phyloP scores from a whole-genome alignment of 306 rosid genomes.

The Cucurbita maxima region DNA sequence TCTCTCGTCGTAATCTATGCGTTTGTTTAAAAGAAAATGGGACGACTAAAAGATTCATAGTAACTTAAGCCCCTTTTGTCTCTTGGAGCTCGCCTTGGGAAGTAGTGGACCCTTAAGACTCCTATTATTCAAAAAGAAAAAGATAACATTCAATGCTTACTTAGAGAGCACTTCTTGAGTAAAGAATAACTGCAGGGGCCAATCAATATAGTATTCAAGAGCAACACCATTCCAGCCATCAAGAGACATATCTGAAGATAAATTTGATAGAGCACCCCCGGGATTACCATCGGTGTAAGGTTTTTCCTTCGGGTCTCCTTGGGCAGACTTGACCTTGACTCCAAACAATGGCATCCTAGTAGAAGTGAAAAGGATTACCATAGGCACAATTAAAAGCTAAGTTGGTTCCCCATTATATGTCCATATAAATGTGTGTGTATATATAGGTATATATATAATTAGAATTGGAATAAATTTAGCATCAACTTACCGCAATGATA shows the following conservation, averaged over 20 bases:
- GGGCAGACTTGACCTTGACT: conserved; percentile 59
- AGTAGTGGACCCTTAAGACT: neutral
- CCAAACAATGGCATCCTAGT: conserved; percentile 89
- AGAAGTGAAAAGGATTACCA: conserved; percentile 13
- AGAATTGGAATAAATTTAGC: neutral
- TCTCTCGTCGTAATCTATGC: neutral
- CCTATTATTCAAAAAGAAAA: neutral
- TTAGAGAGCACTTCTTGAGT: conserved; percentile 87
- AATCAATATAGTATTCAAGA: conserved; percentile 85
- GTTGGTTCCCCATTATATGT: too few relatives aligned
- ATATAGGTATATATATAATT: neutral
- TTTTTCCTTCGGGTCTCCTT: conserved; percentile 38
- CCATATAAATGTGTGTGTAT: too few relatives aligned
- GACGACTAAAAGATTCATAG: neutral
- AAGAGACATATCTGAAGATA: conserved; percentile 51
- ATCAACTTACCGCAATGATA: conserved; percentile 58
- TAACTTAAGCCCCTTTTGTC: neutral
- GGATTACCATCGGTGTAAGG: conserved; percentile 32
- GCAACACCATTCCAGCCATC: conserved; percentile 98
- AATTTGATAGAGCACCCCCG: conserved; percentile 32
- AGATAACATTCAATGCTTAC: conserved; percentile 29
- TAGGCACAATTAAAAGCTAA: neutral
- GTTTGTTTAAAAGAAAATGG: neutral
- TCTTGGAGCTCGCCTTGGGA: neutral
- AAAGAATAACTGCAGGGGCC: conserved; percentile 96